Evolutionary conservation across 192 early-diverging fungal genomes (phyloP).

Genomic region (Coemansia sp.): DNA sequence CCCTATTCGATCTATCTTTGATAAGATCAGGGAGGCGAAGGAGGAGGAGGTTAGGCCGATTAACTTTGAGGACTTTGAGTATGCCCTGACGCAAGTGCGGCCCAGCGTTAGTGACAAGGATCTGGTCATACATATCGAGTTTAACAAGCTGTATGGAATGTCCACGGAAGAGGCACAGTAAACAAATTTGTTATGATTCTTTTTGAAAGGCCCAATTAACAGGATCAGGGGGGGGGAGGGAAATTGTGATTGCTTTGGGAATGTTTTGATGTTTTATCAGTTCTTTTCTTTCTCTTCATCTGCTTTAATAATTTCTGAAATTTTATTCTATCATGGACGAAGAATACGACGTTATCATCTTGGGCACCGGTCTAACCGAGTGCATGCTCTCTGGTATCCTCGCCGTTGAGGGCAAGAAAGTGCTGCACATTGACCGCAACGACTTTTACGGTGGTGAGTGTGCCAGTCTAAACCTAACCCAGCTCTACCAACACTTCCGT

Average conservation of each 20-base stretch:
- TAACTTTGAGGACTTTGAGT: conserved; percentile 68
- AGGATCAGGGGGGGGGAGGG: not conserved
- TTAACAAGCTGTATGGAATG: conserved; percentile 74
- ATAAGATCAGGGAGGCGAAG: conserved; percentile 52
- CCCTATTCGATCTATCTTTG: conserved; percentile 68
- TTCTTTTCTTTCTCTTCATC: not conserved
- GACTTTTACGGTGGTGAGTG: conserved; percentile 98
- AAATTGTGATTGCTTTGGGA: not conserved
- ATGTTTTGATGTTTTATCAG: conserved; percentile 13
- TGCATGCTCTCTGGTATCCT: conserved; percentile 86
- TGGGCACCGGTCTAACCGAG: conserved; percentile 88
- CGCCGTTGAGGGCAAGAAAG: conserved; percentile 88
- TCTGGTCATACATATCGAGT: conserved; percentile 68
- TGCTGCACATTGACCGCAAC: conserved; percentile 90
- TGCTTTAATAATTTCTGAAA: not conserved
- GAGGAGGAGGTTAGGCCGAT: conserved; percentile 75
- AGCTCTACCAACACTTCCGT: conserved; percentile 79
- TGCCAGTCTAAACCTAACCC: conserved; percentile 93
- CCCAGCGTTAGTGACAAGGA: conserved; percentile 85
- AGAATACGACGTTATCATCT: conserved; percentile 83
- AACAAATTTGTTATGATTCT: too few species aligned
- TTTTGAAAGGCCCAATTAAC: too few species aligned
- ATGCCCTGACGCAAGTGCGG: conserved; percentile 77
- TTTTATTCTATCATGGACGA: conserved; percentile 64
- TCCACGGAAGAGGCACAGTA: not conserved